Evolutionary conservation across 768 basidiomycete species (phyloP), one percentile per base, ranked within the genome.

Genomic region (Leccinellum albellum): DNA sequence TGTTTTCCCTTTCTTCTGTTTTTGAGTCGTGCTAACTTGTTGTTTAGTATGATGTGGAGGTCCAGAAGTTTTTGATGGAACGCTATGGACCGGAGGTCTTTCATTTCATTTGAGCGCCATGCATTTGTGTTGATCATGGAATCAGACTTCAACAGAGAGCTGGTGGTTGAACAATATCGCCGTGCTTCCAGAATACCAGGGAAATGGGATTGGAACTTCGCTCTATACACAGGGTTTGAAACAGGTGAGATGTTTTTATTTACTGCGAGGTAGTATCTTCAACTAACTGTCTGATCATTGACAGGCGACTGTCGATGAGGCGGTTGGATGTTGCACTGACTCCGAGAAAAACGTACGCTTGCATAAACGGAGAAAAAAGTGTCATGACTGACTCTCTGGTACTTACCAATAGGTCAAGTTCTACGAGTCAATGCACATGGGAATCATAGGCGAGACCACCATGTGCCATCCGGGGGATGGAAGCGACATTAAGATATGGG

Each of bases 101-200:
- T 31, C 0, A 20, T 40, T n/a, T 40, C 37, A 20, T 20, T 40
- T n/a, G 10, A 17, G 9, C 12, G 12, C 4, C n/a, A 13, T 0
- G 7, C 2, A 2, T 14, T 37, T n/a, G 23, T 26, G 7, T 21
- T 55, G 26, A 55, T 12, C 37, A 44, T 21, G 6, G 14, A 17
- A 37, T 24, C 6, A 57, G 56, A 48, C 35, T 17, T 13, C 29
- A 1, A 13, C 7, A 8, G 52, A 26, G 6, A 54, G 52, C 24
- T 57, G 52, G 56, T 57, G 56, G 56, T 23, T 57, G 23, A 57
- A 48, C 9, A 54, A 26, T 17, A 37, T 57, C 5, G 26, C 51
- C 2, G 56, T 57, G 17, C 35, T 57, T 13, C 51, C 45, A 1
- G 45, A 24, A 23, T 54, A 54, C 46, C 56, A 57, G 23, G 20